Base-by-base conservation (phyloP, 2,329 filamentous ascomycete genomes). In the Intubia oerlemansii region DNA sequence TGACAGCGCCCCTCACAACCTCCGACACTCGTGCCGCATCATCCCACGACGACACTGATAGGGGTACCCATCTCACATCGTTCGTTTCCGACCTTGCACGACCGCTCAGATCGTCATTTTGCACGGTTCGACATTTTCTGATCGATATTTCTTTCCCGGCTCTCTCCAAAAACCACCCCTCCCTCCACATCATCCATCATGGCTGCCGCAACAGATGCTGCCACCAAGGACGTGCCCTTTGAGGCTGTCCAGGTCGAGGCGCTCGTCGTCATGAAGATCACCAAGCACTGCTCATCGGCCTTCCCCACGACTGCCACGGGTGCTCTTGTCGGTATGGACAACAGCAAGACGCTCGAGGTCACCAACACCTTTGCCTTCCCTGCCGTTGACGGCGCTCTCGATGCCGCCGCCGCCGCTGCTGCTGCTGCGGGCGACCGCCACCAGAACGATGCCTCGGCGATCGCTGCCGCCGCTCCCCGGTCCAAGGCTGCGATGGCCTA, bases 331-430 rank as follows among this genome's bases (percentile, higher is more conserved):
- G 88, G 88, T 43, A 84, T 95, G 79, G 85, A 95, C 53, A 67
- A 68, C 44, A 70, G 76, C 39, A 68, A 69, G 39, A 62, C 72
- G 34, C 68, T 95, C 37, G 75, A 95, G 57, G 62, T 95, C 56
- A 95, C 88, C 42, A 95, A 95, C 62, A 68, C 70, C 39, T 98
- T 95, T 57, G 76, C 82, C 24, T 93, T 93, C 61, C 88, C 88
- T 31, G 72, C 78, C 31, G 59, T 78, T 50, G 82, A 92, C 40
- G 55, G 71, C 42, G 63, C 67, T 38, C 54, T 67, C 44, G 75
- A 80, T 43, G 29, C 24, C 27, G 17, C 33, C 10, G 24, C 29
- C 20, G 4, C 26, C 23, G 8, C 19, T 43, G 30, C 22, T 24
- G 18, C 32, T 7, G 23, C 30, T 16, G 4, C 24, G 22, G 33